Evolutionary conservation across 2,329 filamentous ascomycete species (phyloP).

Genomic region (Colletotrichum euphorbiae): DNA sequence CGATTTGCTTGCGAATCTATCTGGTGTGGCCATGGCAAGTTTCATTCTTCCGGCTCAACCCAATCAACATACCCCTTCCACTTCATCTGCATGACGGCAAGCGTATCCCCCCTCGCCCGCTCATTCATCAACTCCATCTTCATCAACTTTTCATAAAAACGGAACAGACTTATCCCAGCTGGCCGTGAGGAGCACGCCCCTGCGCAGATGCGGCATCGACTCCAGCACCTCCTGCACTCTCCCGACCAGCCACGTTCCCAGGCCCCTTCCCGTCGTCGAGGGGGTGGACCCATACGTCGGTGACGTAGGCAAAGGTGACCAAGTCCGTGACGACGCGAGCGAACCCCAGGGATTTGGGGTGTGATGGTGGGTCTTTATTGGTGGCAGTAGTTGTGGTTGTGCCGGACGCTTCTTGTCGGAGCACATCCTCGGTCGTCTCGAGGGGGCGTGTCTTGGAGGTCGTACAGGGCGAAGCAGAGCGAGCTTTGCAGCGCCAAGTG

Average conservation of each 20-base stretch:
- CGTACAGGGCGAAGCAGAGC: constrained; percentile 70
- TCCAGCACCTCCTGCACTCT: constrained; percentile 68
- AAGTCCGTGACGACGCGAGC: constrained; percentile 76
- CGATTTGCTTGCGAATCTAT: too few relatives aligned
- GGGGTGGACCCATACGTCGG: constrained; percentile 76
- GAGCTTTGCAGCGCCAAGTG: constrained; percentile 67
- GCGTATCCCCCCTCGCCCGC: constrained; percentile 29
- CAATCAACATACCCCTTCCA: constrained; percentile 38
- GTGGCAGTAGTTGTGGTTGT: neutral
- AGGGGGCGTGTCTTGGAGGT: neutral
- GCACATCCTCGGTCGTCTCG: neutral
- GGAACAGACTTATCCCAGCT: constrained; percentile 50
- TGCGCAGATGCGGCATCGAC: constrained; percentile 69
- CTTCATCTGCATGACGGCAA: constrained; percentile 43
- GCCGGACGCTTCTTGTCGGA: neutral
- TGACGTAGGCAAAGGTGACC: constrained; percentile 74
- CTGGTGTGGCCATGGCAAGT: too few relatives aligned
- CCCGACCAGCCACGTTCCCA: constrained; percentile 73
- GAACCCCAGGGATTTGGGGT: constrained; percentile 58
- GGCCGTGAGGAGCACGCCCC: constrained; percentile 66
- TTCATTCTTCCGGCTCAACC: neutral
- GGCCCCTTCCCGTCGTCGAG: constrained; percentile 68
- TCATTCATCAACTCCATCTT: constrained; percentile 45
- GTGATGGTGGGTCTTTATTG: neutral
- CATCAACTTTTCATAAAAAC: constrained; percentile 48